These are phyloP conservation scores for Cercospora sp. DNA, from an alignment of 2,329 filamentous ascomycete genomes.

Conservation along the genomic window DNA sequence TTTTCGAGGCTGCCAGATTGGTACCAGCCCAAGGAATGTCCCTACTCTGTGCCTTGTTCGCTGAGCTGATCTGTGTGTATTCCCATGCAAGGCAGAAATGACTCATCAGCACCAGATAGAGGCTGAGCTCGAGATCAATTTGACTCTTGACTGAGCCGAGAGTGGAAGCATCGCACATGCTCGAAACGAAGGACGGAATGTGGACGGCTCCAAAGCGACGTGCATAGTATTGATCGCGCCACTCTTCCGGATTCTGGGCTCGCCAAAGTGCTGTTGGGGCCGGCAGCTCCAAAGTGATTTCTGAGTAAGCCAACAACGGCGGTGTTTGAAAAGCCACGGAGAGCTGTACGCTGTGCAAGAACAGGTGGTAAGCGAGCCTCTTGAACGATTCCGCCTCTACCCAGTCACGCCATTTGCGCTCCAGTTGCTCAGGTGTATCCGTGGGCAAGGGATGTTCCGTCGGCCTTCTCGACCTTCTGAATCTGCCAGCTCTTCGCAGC, in stretches of 20 bases:
- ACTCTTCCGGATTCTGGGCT: conserved; percentile 21
- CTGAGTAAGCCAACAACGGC: conserved; percentile 24
- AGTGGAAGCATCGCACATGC: conserved; percentile 22
- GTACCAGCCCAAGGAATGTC: conserved; percentile 23
- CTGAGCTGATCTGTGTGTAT: conserved; percentile 25
- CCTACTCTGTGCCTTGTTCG: conserved; percentile 26
- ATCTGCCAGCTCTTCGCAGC: conserved; percentile 25
- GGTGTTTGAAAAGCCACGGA: conserved; percentile 25
- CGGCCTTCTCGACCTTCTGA: conserved; percentile 17
- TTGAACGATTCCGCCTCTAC: conserved; percentile 26
- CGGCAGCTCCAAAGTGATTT: conserved; percentile 26
- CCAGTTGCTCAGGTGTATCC: conserved; percentile 15
- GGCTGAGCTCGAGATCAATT: conserved; percentile 24
- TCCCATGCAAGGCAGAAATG: conserved; percentile 26
- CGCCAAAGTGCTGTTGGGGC: conserved; percentile 23
- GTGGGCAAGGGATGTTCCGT: conserved; percentile 13
- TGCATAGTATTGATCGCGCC: conserved; percentile 24
- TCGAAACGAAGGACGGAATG: conserved; percentile 21
- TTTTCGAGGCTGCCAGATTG: conserved; percentile 26
- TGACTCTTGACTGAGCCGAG: conserved; percentile 17
- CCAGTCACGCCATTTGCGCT: conserved; percentile 25
- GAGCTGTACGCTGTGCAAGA: conserved; percentile 25
- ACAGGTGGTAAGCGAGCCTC: conserved; percentile 24
- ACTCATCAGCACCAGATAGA: conserved; percentile 24
- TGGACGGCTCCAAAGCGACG: conserved; percentile 15